Percentiles rank a stretch among this genome's conserved stretches.
Evolutionary conservation across 176 grass and related monocot genomes (phyloP).

Genomic region (Oryza coarctata): DNA sequence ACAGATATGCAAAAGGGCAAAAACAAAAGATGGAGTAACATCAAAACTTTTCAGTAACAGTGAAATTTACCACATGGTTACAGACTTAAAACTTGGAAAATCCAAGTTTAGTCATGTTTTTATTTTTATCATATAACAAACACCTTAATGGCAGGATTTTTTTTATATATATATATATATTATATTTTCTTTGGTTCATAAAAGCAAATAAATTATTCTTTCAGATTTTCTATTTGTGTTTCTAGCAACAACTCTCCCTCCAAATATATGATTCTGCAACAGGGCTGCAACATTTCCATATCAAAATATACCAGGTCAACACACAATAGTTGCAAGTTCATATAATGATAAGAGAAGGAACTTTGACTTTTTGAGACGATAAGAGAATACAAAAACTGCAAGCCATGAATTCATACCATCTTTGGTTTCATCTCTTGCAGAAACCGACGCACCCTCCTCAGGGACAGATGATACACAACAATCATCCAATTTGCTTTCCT

Average conservation of each 20-base stretch:
- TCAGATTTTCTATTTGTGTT: not conserved
- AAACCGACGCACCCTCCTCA: conserved; percentile 43
- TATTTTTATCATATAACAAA: not conserved
- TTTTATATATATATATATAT: not conserved
- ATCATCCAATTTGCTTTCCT: conserved; percentile 48
- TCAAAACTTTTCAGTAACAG: not conserved
- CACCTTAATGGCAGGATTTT: not conserved
- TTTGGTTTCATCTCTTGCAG: conserved; percentile 44
- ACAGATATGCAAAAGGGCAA: not conserved
- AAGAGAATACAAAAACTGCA: not conserved
- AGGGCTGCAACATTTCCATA: not conserved
- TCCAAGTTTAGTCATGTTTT: not conserved
- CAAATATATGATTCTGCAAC: not conserved
- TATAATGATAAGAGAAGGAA: not conserved
- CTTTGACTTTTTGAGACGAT: not conserved
- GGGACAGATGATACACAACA: conserved; percentile 49
- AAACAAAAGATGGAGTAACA: not conserved
- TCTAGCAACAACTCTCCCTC: conserved; percentile 2
- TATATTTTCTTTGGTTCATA: not conserved
- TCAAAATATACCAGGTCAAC: not conserved
- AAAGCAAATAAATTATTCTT: not conserved
- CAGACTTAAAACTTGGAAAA: not conserved
- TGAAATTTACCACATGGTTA: not conserved
- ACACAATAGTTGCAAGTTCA: not conserved
- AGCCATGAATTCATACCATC: conserved; percentile 50